Base-by-base conservation (phyloP, 257 asterid species). In the Hygrophila difformis region DNA sequence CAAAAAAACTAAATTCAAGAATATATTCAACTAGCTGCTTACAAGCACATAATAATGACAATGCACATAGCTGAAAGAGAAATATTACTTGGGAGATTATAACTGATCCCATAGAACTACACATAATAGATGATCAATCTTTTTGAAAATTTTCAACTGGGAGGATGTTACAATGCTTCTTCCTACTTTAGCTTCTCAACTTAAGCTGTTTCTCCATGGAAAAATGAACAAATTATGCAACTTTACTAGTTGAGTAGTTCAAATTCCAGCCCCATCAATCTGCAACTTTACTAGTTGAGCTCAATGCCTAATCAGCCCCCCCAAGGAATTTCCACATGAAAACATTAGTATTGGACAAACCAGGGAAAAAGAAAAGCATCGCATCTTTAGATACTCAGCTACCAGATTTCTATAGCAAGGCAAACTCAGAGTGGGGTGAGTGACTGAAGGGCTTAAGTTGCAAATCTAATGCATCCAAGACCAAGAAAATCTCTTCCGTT, bases 401-500 rank as follows among this genome's bases (percentile, higher is more conserved):
- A 16, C 39, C 8, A 3, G 18, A 34, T 40, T 19, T 44, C 52
- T 53, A 3, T 55, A 36, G 56, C 55, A 39, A n/a, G 26, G 51
- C 18, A 33, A 47, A 60, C 26, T 58, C 84, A 39, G 36, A 47
- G 23, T 57, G 53, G 29, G 56, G 44, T 12, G 21, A 49, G 15
- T 24, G 29, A 7, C 71, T 74, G 31, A 55, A 26, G 42, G 64
- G 68, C 77, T 71, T 75, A 51, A 78, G 79, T 42, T 81, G 77
- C 26, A 58, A 72, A 55, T 73, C 74, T 29, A 81, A 67, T 59
- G 40, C 70, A 67, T 69, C 75, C 57, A 76, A 47, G 5, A 71
- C 34, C 46, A 47, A 59, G 47, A 61, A 65, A 31, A 76, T 74
- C 60, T 63, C 78, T 43, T 57, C 57, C 2, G 73, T 68, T 21